Percentiles rank a stretch among this genome's conserved stretches.
Conservation (phyloP, 2,329 filamentous ascomycete genomes). For the Pseudohalonectria lignicola region DNA sequence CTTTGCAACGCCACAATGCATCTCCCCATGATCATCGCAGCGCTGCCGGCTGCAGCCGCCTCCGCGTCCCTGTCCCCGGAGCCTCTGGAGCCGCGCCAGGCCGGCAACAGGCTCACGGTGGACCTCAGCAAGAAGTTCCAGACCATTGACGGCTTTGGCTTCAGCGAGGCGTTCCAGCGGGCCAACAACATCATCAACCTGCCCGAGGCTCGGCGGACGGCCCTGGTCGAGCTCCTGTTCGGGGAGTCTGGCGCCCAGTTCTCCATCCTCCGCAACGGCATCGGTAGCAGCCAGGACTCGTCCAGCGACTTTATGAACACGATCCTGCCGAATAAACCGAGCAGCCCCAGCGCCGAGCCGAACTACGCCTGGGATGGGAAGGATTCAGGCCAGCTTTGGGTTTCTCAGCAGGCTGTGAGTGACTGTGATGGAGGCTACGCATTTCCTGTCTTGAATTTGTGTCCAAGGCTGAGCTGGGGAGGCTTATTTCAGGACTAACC, state of each 20-base stretch:
- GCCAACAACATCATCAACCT: conserved; percentile 18
- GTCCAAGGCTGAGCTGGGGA: no score
- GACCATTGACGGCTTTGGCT: conserved; percentile 28
- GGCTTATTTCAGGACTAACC: no score
- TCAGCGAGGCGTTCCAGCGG: conserved; percentile 28
- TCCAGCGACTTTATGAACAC: conserved; percentile 20
- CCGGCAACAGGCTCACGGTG: conserved; percentile 6
- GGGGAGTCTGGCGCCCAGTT: conserved; percentile 21
- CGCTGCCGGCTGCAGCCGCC: background rate
- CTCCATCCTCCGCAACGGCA: conserved; percentile 27
- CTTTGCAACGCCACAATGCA: no score
- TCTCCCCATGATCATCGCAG: background rate
- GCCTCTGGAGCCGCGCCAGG: background rate
- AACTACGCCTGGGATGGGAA: conserved; percentile 20
- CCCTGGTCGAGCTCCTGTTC: conserved; percentile 24
- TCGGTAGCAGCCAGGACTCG: conserved; percentile 24
- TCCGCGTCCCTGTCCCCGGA: background rate
- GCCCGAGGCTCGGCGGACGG: conserved; percentile 18
- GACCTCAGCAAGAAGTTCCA: conserved; percentile 17
- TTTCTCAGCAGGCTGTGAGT: conserved; percentile 25
- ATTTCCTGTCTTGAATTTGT: no score
- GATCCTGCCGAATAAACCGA: conserved; percentile 21
- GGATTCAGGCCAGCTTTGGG: conserved; percentile 27
- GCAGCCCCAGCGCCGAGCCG: conserved; percentile 13
- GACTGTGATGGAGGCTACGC: no score